Evolutionary conservation across 2,329 filamentous ascomycete species (phyloP).

Genomic region (Plectosphaerella sp.): DNA sequence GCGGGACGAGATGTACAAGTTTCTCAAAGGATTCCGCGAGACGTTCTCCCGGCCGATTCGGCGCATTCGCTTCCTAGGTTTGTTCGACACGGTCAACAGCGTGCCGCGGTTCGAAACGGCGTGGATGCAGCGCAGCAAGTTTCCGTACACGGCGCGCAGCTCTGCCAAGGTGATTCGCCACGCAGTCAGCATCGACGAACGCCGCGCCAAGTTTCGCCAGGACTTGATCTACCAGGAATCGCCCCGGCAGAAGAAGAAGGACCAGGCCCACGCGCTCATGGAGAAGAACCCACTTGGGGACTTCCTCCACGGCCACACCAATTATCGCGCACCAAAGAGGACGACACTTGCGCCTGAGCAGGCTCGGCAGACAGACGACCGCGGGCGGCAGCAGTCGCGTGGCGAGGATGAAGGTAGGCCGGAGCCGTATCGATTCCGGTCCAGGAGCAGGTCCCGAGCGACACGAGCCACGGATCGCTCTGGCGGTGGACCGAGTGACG

Average conservation of each 20-base stretch:
- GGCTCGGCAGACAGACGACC: neutral
- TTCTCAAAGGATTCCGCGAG: conserved; percentile 76
- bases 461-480: neutral
- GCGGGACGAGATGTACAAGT: conserved; percentile 62
- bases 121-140: conserved; percentile 76
- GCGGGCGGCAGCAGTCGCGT: neutral
- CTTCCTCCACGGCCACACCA: conserved; percentile 23
- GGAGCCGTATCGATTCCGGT: conserved; percentile 36
- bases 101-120: conserved; percentile 71
- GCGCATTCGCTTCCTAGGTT: conserved; percentile 69
- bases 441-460: conserved; percentile 17
- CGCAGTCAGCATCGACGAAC: conserved; percentile 67
- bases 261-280: conserved; percentile 10
- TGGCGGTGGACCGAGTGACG: neutral
- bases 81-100: conserved; percentile 81
- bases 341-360: conserved; percentile 9
- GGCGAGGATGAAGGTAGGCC: conserved; percentile 18
- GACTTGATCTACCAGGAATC: conserved; percentile 58
- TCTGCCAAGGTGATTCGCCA: conserved; percentile 61
- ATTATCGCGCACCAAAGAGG: conserved; percentile 23
- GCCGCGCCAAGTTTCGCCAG: conserved; percentile 67
- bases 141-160: conserved; percentile 61
- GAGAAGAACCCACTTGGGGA: conserved; percentile 13
- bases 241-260: conserved; percentile 17
- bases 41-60: conserved; percentile 74